Conservation (phyloP, 371 early-diverging fungal genomes). For the Lichtheimia hyalospora region DNA sequence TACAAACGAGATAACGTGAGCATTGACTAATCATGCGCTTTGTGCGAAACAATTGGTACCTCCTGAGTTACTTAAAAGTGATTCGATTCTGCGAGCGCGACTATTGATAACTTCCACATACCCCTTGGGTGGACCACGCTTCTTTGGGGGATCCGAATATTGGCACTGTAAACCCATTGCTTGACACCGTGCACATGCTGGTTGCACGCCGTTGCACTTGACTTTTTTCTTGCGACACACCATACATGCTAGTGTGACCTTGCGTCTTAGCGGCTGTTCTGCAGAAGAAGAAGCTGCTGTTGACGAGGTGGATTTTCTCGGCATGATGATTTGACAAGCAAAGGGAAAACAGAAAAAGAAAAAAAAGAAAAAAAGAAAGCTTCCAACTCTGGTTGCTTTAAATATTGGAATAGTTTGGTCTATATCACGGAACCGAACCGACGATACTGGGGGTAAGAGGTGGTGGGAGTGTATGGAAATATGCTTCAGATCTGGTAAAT, state of each 20-base stretch:
- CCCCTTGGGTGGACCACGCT: slow-evolving; percentile 76
- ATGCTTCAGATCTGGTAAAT: not conserved
- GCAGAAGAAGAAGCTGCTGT: slow-evolving; percentile 11
- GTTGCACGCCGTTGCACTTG: slow-evolving; percentile 51
- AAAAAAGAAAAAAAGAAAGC: not conserved
- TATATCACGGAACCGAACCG: not conserved
- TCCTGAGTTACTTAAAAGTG: slow-evolving; percentile 36
- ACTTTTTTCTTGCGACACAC: slow-evolving; percentile 53
- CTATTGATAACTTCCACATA: slow-evolving; percentile 74
- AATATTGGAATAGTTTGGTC: not conserved
- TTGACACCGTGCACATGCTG: slow-evolving; percentile 42
- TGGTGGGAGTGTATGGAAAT: not conserved
- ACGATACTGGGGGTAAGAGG: not conserved
- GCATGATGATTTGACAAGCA: slow-evolving; percentile 13
- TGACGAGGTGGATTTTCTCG: slow-evolving; percentile 7
- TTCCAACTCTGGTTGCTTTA: not conserved
- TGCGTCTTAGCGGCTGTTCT: slow-evolving; percentile 33
- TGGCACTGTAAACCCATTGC: slow-evolving; percentile 36
- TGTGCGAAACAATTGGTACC: slow-evolving; percentile 3
- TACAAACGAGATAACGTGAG: not conserved
- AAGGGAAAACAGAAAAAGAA: not conserved
- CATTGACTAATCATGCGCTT: not conserved
- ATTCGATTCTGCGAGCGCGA: slow-evolving; percentile 68
- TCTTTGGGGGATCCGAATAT: slow-evolving; percentile 44
- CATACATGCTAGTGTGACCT: slow-evolving; percentile 48